Evolutionary conservation across 2,329 filamentous ascomycete species (phyloP).

Genomic region (Tolypocladium amazonense): DNA sequence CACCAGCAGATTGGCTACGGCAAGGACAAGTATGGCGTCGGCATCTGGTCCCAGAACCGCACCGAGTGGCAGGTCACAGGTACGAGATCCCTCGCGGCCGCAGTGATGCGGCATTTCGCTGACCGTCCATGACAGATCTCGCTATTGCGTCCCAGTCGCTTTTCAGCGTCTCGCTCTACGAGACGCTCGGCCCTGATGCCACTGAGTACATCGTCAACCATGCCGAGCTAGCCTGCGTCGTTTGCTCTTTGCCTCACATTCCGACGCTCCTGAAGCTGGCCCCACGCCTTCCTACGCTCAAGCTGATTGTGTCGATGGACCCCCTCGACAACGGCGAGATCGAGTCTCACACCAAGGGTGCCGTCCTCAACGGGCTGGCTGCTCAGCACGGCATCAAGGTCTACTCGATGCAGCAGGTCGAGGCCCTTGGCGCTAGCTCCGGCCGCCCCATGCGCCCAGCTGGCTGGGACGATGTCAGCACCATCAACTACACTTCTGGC

Average conservation of each 20-base stretch:
- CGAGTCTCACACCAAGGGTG: conserved; percentile 66
- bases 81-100: conserved; percentile 19
- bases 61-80: conserved; percentile 80
- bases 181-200: conserved; percentile 83
- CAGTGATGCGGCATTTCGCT: background rate
- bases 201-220: conserved; percentile 97
- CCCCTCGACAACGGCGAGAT: conserved; percentile 70
- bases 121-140: conserved; percentile 47
- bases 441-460: conserved; percentile 64
- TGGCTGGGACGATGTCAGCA: conserved; percentile 64
- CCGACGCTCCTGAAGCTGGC: conserved; percentile 70
- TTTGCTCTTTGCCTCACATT: conserved; percentile 71
- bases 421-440: conserved; percentile 64
- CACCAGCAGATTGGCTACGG: conserved; percentile 60
- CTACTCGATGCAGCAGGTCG: conserved; percentile 70
- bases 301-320: conserved; percentile 82
- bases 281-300: conserved; percentile 66
- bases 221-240: conserved; percentile 62
- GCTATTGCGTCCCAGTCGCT: conserved; percentile 79
- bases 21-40: conserved; percentile 58
- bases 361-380: conserved; percentile 67
- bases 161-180: conserved; percentile 88
- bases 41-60: conserved; percentile 79
- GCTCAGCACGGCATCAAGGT: conserved; percentile 65
- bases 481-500: conserved; percentile 85